Percentiles rank a stretch among this genome's conserved stretches.
Evolutionary conservation across 1,139 yeast species (phyloP).

Genomic region (Lodderomyces metapsilosis): DNA sequence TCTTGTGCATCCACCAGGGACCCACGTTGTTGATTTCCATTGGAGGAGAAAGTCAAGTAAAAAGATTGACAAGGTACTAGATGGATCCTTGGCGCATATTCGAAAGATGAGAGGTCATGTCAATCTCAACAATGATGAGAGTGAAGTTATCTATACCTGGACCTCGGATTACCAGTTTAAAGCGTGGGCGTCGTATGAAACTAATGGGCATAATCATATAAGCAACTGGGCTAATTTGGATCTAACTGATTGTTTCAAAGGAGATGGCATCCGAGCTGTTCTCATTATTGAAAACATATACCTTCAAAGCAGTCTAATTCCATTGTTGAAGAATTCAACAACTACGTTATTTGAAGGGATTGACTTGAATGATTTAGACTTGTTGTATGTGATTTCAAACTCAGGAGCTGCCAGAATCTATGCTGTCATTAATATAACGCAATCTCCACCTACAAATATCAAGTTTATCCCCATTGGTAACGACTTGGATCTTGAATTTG

Average conservation of each 20-base stretch:
- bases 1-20: slow-evolving; percentile 54
- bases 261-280: slow-evolving; percentile 23
- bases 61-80: slow-evolving; percentile 16
- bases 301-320: slow-evolving; percentile 21
- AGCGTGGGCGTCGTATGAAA: slow-evolving; percentile 73
- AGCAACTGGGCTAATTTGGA: slow-evolving; percentile 60
- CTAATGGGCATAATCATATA: slow-evolving; percentile 55
- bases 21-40: slow-evolving; percentile 51
- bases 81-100: slow-evolving; percentile 38
- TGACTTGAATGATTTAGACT: slow-evolving; percentile 36
- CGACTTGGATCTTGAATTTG: slow-evolving; percentile 9
- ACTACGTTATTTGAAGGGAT: slow-evolving; percentile 11
- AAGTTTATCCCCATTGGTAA: slow-evolving; percentile 20
- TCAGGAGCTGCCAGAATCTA: slow-evolving; percentile 46
- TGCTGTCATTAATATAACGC: slow-evolving; percentile 52
- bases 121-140: slow-evolving; percentile 26
- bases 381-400: slow-evolving; percentile 52
- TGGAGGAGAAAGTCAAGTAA: slow-evolving; percentile 43
- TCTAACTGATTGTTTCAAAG: slow-evolving; percentile 27
- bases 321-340: slow-evolving; percentile 3
- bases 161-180: slow-evolving; percentile 56
- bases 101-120: slow-evolving; percentile 38
- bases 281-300: slow-evolving; percentile 59
- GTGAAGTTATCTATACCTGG: slow-evolving; percentile 58
- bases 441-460: slow-evolving; percentile 44